Evolutionary conservation across 306 rosid genomes (phyloP).

Genomic region (Lupinus albus): DNA sequence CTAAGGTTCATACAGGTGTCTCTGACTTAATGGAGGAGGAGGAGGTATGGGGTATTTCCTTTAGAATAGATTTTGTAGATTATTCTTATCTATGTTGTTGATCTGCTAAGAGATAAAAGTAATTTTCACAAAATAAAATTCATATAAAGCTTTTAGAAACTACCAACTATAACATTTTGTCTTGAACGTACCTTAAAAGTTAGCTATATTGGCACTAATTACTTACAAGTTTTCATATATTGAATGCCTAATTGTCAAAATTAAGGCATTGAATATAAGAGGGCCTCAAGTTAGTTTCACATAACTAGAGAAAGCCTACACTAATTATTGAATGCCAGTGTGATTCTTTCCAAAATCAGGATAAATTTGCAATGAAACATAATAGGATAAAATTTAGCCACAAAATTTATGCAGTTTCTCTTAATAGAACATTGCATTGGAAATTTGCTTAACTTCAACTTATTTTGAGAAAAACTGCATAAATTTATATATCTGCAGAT

Average conservation of each 20-base stretch:
- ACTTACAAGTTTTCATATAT: neutral
- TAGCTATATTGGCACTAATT: conserved; percentile 6
- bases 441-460: neutral
- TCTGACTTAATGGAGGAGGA: conserved; percentile 32
- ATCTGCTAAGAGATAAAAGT: neutral
- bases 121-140: conserved; percentile 1
- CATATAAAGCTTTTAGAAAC: neutral
- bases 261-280: neutral
- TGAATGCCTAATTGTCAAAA: neutral
- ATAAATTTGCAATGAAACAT: neutral
- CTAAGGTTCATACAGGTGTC: neutral
- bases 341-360: conserved; percentile 6
- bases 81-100: neutral
- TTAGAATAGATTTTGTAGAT: conserved; percentile 16
- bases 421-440: conserved; percentile 4
- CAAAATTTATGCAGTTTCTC: neutral
- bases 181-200: neutral
- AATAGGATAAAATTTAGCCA: neutral
- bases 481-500: too few relatives aligned
- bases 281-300: neutral
- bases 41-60: conserved; percentile 43
- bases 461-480: neutral
- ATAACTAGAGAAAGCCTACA: neutral
- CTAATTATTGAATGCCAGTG: neutral
- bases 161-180: neutral